Evolutionary conservation across 306 rosid species (phyloP).

Genomic region (Dryas octopetala): DNA sequence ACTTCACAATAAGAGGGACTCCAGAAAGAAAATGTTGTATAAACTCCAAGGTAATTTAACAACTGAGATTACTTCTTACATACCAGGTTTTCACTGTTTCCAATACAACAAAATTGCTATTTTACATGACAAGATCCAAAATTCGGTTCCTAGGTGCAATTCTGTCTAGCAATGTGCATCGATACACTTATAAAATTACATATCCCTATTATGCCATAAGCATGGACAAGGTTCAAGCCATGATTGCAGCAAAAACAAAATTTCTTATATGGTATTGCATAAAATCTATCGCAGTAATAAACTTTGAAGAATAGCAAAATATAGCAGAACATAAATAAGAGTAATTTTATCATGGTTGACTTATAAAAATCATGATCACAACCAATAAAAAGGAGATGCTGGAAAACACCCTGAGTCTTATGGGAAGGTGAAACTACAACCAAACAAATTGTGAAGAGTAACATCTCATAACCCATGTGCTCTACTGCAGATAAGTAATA

Average conservation of each 20-base stretch:
- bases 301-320: too few relatives aligned
- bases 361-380: neutral
- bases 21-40: too few relatives aligned
- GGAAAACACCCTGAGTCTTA: neutral
- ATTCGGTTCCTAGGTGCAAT: neutral
- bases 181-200: too few relatives aligned
- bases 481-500: neutral
- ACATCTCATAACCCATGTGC: neutral
- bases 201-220: too few relatives aligned
- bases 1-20: neutral
- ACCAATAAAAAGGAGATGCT: neutral
- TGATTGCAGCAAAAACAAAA: too few relatives aligned
- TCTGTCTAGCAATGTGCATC: neutral
- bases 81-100: neutral
- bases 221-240: too few relatives aligned
- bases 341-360: neutral
- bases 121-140: neutral
- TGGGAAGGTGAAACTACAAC: constrained; percentile 1
- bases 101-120: neutral
- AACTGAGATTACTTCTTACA: neutral
- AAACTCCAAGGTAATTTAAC: neutral
- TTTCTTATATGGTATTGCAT: too few relatives aligned
- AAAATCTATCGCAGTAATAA: too few relatives aligned
- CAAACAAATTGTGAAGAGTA: neutral
- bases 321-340: neutral